Evolutionary conservation across 257 asterid genomes (phyloP).

Genomic region (Solanum pinnatisectum): DNA sequence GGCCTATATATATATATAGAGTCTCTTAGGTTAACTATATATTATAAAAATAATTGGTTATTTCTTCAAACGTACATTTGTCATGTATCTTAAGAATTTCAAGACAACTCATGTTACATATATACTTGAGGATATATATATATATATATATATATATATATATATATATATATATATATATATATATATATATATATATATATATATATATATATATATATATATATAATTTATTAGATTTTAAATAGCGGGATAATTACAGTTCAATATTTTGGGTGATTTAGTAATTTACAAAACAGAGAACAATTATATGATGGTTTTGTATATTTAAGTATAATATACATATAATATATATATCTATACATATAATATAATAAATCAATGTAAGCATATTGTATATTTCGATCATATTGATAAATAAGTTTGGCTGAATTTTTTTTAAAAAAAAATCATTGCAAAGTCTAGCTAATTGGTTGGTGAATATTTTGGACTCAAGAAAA

Average conservation of each 20-base stretch:
- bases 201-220: background rate
- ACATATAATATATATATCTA: background rate
- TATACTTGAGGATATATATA: background rate
- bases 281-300: background rate
- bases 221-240: background rate
- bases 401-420: background rate
- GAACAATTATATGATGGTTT: background rate
- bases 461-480: background rate
- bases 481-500: background rate
- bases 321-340: background rate
- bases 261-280: background rate
- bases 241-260: background rate
- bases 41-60: background rate
- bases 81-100: background rate
- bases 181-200: background rate
- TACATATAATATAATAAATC: background rate
- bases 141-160: background rate
- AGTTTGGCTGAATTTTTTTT: background rate
- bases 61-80: background rate
- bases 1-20: background rate
- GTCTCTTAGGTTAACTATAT: background rate
- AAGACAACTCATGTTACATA: background rate
- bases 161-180: background rate
- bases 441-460: background rate
- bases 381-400: background rate